Base-by-base conservation (phyloP, 2,329 filamentous ascomycete species). In the Graphilbum fragrans region DNA sequence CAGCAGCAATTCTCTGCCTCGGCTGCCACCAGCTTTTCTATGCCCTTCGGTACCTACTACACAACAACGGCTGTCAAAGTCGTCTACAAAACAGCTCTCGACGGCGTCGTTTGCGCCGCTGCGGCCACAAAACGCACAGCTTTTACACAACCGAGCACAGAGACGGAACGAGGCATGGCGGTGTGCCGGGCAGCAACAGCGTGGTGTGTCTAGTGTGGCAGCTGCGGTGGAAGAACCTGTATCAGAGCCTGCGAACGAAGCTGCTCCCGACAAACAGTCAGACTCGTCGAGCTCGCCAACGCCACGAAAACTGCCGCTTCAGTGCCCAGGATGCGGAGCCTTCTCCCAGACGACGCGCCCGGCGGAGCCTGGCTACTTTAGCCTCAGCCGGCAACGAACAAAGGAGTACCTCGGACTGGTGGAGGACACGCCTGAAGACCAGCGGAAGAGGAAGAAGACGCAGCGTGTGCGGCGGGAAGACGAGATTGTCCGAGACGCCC, bases 281-380 rank as follows among this genome's bases (percentile, higher is more conserved):
- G 10, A n/a, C n/a, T n/a, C n/a, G n/a, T 6, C 31, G 10, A n/a
- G 31, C 31, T 9, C 19, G 23, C n/a, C 25, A 10, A n/a, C n/a
- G n/a, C 14, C 17, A 14, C 18, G 34, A 8, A 35, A 49, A 17
- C 59, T 82, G 2, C 77, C 79, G 0, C 51, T 65, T 11, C 73
- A 71, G 47, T 83, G 79, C 50, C 66, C 67, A 12, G 79, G 79
- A 29, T 83, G 79, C 53, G 79, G 79, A 35, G 77, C 78, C 14
- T 66, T 80, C 49, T 66, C 74, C 36, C 79, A 83, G 55, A 75
- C 67, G 1, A 54, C 55, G 0, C 57, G 70, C 17, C 56, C 69
- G 1, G 56, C 67, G 22, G 60, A 70, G 45, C 62, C 79, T 6
- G 82, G 79, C 4, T 80, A 72, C 55, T 82, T 69, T 53, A 64